Evolutionary conservation across 2,329 filamentous ascomycete species (phyloP).

Genomic region (Apiospora marii): DNA sequence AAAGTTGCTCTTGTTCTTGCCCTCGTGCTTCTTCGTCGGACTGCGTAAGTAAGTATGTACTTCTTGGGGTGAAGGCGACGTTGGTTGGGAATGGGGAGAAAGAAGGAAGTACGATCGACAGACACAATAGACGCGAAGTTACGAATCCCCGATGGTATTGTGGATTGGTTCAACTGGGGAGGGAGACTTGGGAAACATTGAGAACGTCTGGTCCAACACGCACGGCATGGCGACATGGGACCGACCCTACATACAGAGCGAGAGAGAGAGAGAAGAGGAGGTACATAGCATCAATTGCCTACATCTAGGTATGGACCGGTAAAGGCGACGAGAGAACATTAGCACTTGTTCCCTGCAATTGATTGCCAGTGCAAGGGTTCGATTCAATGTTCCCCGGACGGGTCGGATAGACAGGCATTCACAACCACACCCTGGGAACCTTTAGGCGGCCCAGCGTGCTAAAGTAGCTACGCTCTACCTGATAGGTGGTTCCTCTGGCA

Average conservation of each 20-base stretch:
- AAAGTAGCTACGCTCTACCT: neutral
- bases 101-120: conserved; percentile 17
- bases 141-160: conserved; percentile 9
- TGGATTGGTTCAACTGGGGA: neutral
- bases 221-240: conserved; percentile 18
- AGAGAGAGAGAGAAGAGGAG: neutral
- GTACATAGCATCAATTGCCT: neutral
- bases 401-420: conserved; percentile 18
- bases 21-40: neutral
- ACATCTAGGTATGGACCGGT: neutral
- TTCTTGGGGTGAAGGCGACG: neutral
- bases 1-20: neutral
- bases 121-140: conserved; percentile 2
- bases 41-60: neutral
- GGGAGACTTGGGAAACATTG: conserved; percentile 4
- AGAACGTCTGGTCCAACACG: conserved; percentile 14
- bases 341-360: conserved; percentile 6
- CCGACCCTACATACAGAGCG: neutral
- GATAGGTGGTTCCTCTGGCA: conserved; percentile 6
- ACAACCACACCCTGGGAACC: conserved; percentile 9
- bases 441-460: conserved; percentile 16
- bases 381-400: conserved; percentile 20
- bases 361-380: conserved; percentile 10
- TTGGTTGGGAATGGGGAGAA: conserved; percentile 5
- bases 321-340: neutral